These are phyloP conservation scores for Eremothecium gossypii DNA, from an alignment of 1,139 yeast species.

Conservation along the genomic window DNA sequence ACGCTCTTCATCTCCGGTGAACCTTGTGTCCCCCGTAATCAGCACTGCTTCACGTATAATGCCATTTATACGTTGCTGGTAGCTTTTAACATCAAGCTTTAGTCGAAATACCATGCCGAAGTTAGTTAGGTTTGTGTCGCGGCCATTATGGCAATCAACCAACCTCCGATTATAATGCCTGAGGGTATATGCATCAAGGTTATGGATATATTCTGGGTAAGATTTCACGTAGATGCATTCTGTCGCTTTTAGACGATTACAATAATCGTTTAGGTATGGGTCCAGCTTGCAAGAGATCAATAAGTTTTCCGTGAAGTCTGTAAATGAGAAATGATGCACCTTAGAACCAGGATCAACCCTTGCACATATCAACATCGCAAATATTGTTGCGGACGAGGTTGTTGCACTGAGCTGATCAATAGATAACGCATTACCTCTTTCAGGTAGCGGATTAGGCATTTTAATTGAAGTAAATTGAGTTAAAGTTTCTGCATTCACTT, in stretches of 20 bases:
- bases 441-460: neutral
- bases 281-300: neutral
- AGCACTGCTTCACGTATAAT: conserved; percentile 18
- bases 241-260: neutral
- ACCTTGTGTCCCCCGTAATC: conserved; percentile 4
- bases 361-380: conserved; percentile 9
- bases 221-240: conserved; percentile 2
- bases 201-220: conserved; percentile 1
- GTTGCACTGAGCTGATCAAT: neutral
- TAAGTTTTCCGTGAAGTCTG: conserved; percentile 10
- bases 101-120: conserved; percentile 22
- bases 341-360: conserved; percentile 5
- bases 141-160: conserved; percentile 11
- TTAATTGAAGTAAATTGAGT: neutral
- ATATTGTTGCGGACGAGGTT: conserved; percentile 4
- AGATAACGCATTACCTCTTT: neutral
- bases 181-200: neutral
- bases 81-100: conserved; percentile 16
- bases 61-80: conserved; percentile 18
- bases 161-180: neutral
- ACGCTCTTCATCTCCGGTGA: conserved; percentile 5
- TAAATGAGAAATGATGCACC: conserved; percentile 9
- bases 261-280: conserved; percentile 2
- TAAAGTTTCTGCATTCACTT: neutral
- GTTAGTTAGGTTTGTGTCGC: conserved; percentile 16